phyloP scores from a whole-genome alignment of 352 stramenopile genomes.

The Thraustotheca clavata region DNA sequence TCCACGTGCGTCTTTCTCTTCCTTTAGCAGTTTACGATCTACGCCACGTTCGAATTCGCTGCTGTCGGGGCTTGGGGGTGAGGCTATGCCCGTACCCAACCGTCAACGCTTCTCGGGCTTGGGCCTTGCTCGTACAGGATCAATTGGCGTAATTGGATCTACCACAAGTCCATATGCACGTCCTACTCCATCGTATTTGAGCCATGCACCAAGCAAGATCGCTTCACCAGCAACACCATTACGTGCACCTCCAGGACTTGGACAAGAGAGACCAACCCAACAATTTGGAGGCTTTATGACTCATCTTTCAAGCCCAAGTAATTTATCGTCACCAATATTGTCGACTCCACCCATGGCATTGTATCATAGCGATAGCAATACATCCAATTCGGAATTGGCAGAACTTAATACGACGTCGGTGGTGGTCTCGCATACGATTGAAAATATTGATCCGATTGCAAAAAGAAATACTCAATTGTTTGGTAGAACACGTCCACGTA shows the following conservation, averaged over 20 bases:
- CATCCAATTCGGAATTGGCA: slow-evolving; percentile 37
- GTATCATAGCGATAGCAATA: neutral
- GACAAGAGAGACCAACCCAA: neutral
- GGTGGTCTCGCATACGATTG: slow-evolving; percentile 25
- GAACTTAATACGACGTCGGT: slow-evolving; percentile 66
- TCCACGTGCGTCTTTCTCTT: slow-evolving; percentile 21
- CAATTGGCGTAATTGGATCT: slow-evolving; percentile 7
- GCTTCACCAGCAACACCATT: neutral
- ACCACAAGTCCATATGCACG: neutral
- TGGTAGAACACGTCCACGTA: no score
- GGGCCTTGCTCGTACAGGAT: neutral
- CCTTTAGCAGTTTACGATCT: neutral
- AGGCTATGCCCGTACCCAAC: neutral
- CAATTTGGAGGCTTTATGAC: slow-evolving; percentile 11
- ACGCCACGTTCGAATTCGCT: slow-evolving; percentile 7
- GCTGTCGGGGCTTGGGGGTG: slow-evolving; percentile 10
- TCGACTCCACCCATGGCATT: neutral
- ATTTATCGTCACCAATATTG: neutral
- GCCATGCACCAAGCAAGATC: neutral
- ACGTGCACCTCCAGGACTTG: slow-evolving; percentile 13
- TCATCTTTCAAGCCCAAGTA: neutral
- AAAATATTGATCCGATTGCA: neutral
- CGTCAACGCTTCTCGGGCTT: neutral
- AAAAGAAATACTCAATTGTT: no score
- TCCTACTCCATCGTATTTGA: neutral